phyloP scores from a whole-genome alignment of 805 yeast genomes.

The Saccharomycopsis synnaedendra region DNA sequence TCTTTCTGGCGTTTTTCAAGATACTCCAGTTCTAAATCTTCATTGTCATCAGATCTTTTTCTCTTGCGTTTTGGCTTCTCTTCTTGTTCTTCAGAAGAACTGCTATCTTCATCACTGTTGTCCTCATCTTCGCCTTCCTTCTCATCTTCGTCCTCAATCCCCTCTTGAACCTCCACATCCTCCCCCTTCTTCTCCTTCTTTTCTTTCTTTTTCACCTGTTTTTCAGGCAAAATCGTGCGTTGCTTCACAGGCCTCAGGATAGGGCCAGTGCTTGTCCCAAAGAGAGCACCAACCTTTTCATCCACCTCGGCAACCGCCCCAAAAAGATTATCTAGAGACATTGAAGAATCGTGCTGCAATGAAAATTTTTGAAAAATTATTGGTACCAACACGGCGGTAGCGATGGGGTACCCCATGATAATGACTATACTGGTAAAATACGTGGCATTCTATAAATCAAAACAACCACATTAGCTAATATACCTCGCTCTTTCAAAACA shows the following conservation, averaged over 20 bases:
- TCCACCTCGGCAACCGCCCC: too few relatives aligned
- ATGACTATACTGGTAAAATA: too few relatives aligned
- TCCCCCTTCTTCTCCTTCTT: conserved; percentile 3
- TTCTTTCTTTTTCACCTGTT: conserved; percentile 4
- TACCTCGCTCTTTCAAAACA: too few relatives aligned
- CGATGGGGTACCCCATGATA: too few relatives aligned
- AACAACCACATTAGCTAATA: too few relatives aligned
- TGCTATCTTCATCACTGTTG: conserved; percentile 6
- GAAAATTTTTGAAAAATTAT: too few relatives aligned
- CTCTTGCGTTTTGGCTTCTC: conserved; percentile 6
- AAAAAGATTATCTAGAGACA: too few relatives aligned
- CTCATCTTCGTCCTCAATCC: conserved; percentile 5
- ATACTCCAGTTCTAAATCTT: conserved; percentile 16
- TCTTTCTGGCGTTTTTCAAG: conserved; percentile 12
- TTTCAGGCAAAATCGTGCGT: conserved; percentile 24
- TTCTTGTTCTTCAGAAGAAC: neutral
- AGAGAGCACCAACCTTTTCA: neutral
- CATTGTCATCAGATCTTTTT: conserved; percentile 12
- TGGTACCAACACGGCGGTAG: too few relatives aligned
- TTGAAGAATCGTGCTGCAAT: too few relatives aligned
- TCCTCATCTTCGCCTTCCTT: conserved; percentile 1
- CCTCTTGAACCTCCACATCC: neutral
- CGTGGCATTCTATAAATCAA: too few relatives aligned
- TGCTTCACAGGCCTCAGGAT: conserved; percentile 26
- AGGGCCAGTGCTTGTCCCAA: conserved; percentile 15